These are phyloP conservation scores for Ambrosia hybrid DNA, from an alignment of 140 eudicot genomes.

Conservation along the genomic window DNA sequence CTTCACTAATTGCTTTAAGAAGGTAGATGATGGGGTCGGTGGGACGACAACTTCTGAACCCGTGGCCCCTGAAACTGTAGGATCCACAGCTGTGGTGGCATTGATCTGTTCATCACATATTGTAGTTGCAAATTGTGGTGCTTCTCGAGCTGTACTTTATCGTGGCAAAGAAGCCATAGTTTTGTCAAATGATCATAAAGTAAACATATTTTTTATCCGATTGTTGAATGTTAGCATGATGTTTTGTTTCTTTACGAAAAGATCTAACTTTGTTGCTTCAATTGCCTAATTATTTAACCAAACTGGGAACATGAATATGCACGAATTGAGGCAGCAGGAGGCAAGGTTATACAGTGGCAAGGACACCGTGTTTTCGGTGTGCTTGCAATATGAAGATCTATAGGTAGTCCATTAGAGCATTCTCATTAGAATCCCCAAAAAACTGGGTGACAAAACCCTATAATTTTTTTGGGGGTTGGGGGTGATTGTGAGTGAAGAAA, in stretches of 20 bases:
- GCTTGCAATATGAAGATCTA: slow-evolving; percentile 98
- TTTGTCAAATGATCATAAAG: slow-evolving; percentile 87
- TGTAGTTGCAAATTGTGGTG: slow-evolving; percentile 88
- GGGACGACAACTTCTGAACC: slow-evolving; percentile 57
- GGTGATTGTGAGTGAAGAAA: no score
- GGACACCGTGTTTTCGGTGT: slow-evolving; percentile 98
- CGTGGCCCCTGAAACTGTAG: slow-evolving; percentile 84
- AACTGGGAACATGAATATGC: slow-evolving; percentile 86
- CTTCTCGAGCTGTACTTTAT: slow-evolving; percentile 93
- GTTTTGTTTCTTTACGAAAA: not conserved
- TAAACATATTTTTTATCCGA: slow-evolving; percentile 24
- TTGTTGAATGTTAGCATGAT: not conserved
- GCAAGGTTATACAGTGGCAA: slow-evolving; percentile 93
- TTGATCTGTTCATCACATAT: slow-evolving; percentile 83
- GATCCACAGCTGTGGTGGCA: slow-evolving; percentile 96
- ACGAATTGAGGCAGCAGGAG: slow-evolving; percentile 89
- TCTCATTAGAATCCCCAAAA: no score
- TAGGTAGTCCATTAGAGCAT: no score
- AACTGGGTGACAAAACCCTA: no score
- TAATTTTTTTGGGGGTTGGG: no score
- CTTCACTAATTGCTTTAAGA: slow-evolving; percentile 67
- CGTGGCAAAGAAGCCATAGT: slow-evolving; percentile 91
- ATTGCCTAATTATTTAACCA: slow-evolving; percentile 48
- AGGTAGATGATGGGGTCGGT: slow-evolving; percentile 81
- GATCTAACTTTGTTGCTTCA: slow-evolving; percentile 18